phyloP scores from a whole-genome alignment of 2,329 filamentous ascomycete genomes.

The Hyphodiscus sp. region DNA sequence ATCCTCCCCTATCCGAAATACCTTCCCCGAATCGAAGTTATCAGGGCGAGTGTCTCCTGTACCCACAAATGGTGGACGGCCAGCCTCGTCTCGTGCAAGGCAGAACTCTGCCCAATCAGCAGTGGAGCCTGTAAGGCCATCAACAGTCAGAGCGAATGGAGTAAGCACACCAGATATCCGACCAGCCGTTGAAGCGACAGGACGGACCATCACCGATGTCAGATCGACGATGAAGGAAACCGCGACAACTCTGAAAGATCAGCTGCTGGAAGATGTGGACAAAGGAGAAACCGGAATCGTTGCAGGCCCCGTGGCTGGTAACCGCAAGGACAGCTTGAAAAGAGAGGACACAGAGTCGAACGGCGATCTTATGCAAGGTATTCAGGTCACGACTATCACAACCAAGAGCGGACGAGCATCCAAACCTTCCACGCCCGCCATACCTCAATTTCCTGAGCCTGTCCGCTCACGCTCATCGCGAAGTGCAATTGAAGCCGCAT shows the following conservation, averaged over 20 bases:
- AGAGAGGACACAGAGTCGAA: conserved; percentile 43
- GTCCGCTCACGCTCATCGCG: conserved; percentile 47
- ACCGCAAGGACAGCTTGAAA: conserved; percentile 42
- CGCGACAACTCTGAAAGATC: conserved; percentile 29
- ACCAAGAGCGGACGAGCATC: conserved; percentile 61
- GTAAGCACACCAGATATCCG: conserved; percentile 35
- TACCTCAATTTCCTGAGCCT: conserved; percentile 52
- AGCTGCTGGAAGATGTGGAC: conserved; percentile 28
- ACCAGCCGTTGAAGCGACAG: conserved; percentile 25
- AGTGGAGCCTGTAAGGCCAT: conserved; percentile 46
- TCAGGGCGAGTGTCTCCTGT: conserved; percentile 51
- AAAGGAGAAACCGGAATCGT: conserved; percentile 29
- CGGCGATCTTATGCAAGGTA: conserved; percentile 33
- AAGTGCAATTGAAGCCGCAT: conserved; percentile 30
- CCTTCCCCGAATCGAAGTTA: conserved; percentile 56
- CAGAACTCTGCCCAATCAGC: conserved; percentile 66
- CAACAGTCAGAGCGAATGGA: conserved; percentile 55
- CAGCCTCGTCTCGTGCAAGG: conserved; percentile 63
- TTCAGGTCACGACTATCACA: conserved; percentile 33
- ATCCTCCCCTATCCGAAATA: conserved; percentile 69
- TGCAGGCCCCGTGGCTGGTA: conserved; percentile 27
- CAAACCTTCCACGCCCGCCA: conserved; percentile 59
- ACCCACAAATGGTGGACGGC: conserved; percentile 49
- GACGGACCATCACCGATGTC: conserved; percentile 37
- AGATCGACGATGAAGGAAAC: conserved; percentile 48